Base-by-base conservation (phyloP, 345 rosid species). In the Excoecaria cochinchinensis region DNA sequence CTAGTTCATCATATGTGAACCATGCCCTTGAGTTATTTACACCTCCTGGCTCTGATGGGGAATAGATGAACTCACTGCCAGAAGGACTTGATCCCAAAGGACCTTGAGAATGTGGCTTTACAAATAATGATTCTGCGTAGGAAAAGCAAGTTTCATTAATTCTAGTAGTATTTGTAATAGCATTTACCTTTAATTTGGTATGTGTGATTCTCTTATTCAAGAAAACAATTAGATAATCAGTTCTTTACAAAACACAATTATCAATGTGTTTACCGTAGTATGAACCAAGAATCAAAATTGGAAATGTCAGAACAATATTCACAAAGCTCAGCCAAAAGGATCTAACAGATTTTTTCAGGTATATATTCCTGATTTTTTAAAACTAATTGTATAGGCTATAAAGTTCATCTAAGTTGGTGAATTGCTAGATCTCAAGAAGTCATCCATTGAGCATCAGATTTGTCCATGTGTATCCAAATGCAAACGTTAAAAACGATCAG, bases 1-100 rank as follows among this genome's bases (percentile, higher is more conserved):
- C 70, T 71, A 95, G 86, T 71, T 95, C 99, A 4, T 90, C 90
- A 70, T 90, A 95, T 0, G 99, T 88, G 86, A 95, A 93, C 93
- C 97, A 89, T 44, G 97, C 83, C 85, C 80, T 89, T 71, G 97
- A 91, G 77, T 89, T 89, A 84, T 81, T 89, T 51, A 87, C 84
- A 24, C 84, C 93, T 44, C 97, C 91, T 48, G 92, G 76, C 66
- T 93, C 95, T 4, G 99, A 81, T 19, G 89, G 83, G 6, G 97
- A 85, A 78, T 86, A 85, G 77, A 86, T 76, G 76, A 82, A 84
- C 77, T 85, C 88, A 82, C 81, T 89, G 47, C 85, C 84, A 65
- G 97, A 83, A 70, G 77, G 83, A 79, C 85, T 85, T 79, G 87
- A 84, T 64, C 74, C 71, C 15, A 79, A 82, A 31, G 80, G 86